These are phyloP conservation scores for Rhizodiscina lignyota DNA, from an alignment of 495 filamentous ascomycete species.

Conservation along the genomic window DNA sequence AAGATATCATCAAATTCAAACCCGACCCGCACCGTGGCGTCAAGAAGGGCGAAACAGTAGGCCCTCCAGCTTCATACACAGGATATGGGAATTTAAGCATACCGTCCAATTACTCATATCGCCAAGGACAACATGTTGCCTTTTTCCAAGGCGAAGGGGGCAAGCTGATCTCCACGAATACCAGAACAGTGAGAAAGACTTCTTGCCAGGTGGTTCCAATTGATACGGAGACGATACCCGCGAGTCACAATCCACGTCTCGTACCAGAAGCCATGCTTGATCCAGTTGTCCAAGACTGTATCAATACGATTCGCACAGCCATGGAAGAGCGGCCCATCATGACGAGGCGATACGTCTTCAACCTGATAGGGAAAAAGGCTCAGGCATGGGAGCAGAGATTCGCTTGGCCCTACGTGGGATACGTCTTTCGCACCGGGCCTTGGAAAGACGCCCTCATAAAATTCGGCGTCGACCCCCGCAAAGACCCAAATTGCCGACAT, in stretches of 20 bases:
- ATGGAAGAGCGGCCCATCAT: constrained; percentile 67
- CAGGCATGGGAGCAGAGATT: constrained; percentile 35
- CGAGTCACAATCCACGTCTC: too few relatives aligned
- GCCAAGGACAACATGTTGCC: constrained; percentile 12
- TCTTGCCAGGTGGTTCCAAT: too few relatives aligned
- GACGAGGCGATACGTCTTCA: constrained; percentile 65
- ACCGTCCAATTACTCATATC: constrained; percentile 44
- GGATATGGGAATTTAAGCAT: too few relatives aligned
- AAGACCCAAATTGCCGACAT: constrained; percentile 49
- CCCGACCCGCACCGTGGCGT: constrained; percentile 49
- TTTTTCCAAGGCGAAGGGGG: constrained; percentile 2
- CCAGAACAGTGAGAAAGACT: too few relatives aligned
- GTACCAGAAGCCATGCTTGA: constrained; percentile 30
- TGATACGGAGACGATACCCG: too few relatives aligned
- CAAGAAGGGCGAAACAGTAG: too few relatives aligned
- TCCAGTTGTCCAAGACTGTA: constrained; percentile 34
- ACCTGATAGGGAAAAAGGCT: constrained; percentile 32
- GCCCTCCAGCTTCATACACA: too few relatives aligned
- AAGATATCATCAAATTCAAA: constrained; percentile 57
- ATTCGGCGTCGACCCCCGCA: constrained; percentile 74
- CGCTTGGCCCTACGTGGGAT: constrained; percentile 61
- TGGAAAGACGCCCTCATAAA: constrained; percentile 76
- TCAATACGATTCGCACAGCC: constrained; percentile 38
- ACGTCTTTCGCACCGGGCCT: constrained; percentile 77
- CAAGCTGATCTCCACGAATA: constrained; percentile 2